Conservation (phyloP, 73 alveolate genomes). For the Paramecium octaurelia region DNA sequence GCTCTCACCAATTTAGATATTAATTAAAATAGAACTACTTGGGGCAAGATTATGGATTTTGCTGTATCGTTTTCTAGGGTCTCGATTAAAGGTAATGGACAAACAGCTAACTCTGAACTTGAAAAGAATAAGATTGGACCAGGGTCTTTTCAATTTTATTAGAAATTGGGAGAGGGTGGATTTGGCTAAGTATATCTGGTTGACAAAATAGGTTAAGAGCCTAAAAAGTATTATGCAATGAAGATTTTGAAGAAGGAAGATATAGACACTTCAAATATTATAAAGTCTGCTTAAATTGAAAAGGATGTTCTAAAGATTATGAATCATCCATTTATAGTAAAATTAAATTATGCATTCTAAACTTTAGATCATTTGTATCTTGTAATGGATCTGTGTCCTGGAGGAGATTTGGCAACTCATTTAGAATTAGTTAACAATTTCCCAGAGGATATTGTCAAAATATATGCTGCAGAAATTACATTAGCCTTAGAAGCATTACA, state of each 20-base stretch:
- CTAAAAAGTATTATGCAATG: slow-evolving; percentile 78
- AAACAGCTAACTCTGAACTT: background rate
- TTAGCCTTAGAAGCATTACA: slow-evolving; percentile 92
- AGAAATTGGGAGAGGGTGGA: slow-evolving; percentile 84
- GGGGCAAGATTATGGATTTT: slow-evolving; percentile 14
- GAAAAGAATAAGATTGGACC: slow-evolving; percentile 65
- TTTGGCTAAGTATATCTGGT: slow-evolving; percentile 86
- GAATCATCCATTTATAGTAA: slow-evolving; percentile 94
- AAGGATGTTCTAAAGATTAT: slow-evolving; percentile 87
- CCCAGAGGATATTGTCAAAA: slow-evolving; percentile 85
- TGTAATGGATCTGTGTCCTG: slow-evolving; percentile 90
- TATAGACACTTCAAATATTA: slow-evolving; percentile 84
- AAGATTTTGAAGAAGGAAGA: slow-evolving; percentile 80
- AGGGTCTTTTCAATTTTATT: slow-evolving; percentile 63
- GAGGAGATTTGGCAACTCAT: slow-evolving; percentile 78
- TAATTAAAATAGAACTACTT: slow-evolving; percentile 37
- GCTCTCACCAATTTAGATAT: background rate
- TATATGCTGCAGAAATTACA: slow-evolving; percentile 86
- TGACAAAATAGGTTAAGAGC: slow-evolving; percentile 60
- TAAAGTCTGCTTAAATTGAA: slow-evolving; percentile 88
- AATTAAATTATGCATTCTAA: slow-evolving; percentile 91
- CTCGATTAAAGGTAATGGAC: background rate
- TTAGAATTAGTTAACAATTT: slow-evolving; percentile 66
- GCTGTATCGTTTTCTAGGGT: background rate
- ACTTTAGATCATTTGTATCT: slow-evolving; percentile 80